phyloP scores from a whole-genome alignment of 2,329 filamentous ascomycete species.

The Pseudocercospora macadamiae region DNA sequence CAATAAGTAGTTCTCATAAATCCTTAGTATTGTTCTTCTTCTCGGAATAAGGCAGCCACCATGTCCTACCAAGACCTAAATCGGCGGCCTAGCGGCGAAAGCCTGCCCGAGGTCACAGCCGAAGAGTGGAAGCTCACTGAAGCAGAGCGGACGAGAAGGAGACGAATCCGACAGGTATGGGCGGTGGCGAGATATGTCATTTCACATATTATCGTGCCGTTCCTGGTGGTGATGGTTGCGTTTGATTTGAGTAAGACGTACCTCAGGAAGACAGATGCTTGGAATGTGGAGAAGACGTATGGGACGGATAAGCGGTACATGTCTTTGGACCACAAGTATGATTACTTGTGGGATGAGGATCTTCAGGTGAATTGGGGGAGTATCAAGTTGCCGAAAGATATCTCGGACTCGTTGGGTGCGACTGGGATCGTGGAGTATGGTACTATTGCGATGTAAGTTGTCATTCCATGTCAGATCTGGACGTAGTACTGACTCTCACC shows the following conservation, averaged over 20 bases:
- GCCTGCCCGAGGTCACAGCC: neutral
- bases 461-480: neutral
- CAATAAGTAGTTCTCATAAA: neutral
- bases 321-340: constrained; percentile 20
- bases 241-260: constrained; percentile 10
- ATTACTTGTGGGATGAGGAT: constrained; percentile 17
- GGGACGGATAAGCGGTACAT: constrained; percentile 14
- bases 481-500: neutral
- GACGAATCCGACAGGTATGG: neutral
- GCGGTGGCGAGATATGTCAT: constrained; percentile 5
- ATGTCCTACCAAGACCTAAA: constrained; percentile 6
- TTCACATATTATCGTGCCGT: constrained; percentile 8
- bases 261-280: neutral
- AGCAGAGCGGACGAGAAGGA: neutral
- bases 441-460: constrained; percentile 18
- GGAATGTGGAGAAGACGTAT: constrained; percentile 16
- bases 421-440: constrained; percentile 11
- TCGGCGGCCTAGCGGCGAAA: neutral
- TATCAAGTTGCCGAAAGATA: constrained; percentile 10
- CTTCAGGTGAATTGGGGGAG: constrained; percentile 5
- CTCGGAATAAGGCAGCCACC: neutral
- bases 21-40: constrained; percentile 3
- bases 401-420: constrained; percentile 5
- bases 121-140: neutral
- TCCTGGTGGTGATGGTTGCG: constrained; percentile 9